phyloP scores from a whole-genome alignment of 2,329 filamentous ascomycete genomes.

The Kalmusia sp. region DNA sequence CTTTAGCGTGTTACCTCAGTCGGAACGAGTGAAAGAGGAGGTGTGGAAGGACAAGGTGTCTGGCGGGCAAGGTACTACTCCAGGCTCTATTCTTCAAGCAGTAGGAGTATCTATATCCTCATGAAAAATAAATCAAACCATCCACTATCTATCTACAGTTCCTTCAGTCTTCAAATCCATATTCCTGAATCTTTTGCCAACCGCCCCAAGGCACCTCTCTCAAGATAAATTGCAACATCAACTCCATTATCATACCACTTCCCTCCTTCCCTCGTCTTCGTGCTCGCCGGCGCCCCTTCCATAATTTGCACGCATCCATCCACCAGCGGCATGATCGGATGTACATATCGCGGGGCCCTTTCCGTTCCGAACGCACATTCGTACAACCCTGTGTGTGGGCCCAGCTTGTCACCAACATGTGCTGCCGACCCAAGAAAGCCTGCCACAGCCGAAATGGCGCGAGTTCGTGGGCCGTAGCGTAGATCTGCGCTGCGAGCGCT shows the following conservation, averaged over 20 bases:
- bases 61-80: constrained; percentile 15
- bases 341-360: neutral
- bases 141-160: too few species aligned
- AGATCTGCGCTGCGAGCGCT: neutral
- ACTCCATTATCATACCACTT: constrained; percentile 6
- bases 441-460: constrained; percentile 2
- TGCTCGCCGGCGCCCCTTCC: neutral
- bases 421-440: constrained; percentile 1
- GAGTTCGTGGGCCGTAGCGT: neutral
- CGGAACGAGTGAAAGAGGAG: constrained; percentile 64
- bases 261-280: neutral
- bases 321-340: constrained; percentile 4
- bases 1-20: constrained; percentile 74
- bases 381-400: constrained; percentile 2
- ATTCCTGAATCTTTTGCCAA: neutral
- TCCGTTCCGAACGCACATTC: neutral
- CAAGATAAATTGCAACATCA: constrained; percentile 3
- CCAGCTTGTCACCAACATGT: constrained; percentile 5
- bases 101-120: neutral
- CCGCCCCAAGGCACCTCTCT: neutral
- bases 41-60: constrained; percentile 73
- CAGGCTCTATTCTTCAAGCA: constrained; percentile 24
- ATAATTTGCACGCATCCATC: constrained; percentile 6
- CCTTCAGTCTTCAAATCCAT: neutral
- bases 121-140: neutral